These are phyloP conservation scores for Epichloe gansuensis DNA, from an alignment of 2,329 filamentous ascomycete species.

Conservation along the genomic window DNA sequence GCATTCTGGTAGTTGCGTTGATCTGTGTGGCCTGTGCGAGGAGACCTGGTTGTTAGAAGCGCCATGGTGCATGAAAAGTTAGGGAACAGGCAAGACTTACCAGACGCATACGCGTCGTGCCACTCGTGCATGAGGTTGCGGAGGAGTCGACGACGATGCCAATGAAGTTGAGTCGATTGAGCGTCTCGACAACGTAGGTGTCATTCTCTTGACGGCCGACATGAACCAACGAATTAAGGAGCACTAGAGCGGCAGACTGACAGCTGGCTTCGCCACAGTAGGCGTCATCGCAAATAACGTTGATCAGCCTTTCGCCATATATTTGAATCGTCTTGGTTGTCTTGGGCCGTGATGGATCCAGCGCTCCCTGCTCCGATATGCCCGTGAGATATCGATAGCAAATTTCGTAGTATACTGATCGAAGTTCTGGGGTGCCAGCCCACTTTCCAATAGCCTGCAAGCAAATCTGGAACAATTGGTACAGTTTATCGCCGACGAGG, in stretches of 20 bases:
- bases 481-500: constrained; percentile 76
- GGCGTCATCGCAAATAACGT: constrained; percentile 85
- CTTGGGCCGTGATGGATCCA: constrained; percentile 37
- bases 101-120: constrained; percentile 39
- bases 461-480: constrained; percentile 82
- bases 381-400: constrained; percentile 75
- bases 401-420: constrained; percentile 82
- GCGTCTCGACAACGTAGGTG: constrained; percentile 61
- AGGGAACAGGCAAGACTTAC: constrained; percentile 27
- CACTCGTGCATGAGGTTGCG: constrained; percentile 65
- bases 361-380: constrained; percentile 44
- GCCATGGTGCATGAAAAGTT: neutral
- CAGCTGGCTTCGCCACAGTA: constrained; percentile 72
- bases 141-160: constrained; percentile 83
- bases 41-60: constrained; percentile 3
- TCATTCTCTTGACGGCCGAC: constrained; percentile 62
- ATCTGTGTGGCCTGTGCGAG: constrained; percentile 26
- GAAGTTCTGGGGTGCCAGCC: constrained; percentile 56
- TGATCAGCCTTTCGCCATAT: constrained; percentile 67
- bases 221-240: constrained; percentile 68
- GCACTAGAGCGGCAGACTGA: constrained; percentile 72
- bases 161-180: constrained; percentile 82
- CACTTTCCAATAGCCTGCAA: constrained; percentile 68
- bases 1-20: constrained; percentile 49
- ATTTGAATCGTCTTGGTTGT: constrained; percentile 59